phyloP scores from a whole-genome alignment of 2,329 filamentous ascomycete genomes.

The Scytalidium sp. region DNA sequence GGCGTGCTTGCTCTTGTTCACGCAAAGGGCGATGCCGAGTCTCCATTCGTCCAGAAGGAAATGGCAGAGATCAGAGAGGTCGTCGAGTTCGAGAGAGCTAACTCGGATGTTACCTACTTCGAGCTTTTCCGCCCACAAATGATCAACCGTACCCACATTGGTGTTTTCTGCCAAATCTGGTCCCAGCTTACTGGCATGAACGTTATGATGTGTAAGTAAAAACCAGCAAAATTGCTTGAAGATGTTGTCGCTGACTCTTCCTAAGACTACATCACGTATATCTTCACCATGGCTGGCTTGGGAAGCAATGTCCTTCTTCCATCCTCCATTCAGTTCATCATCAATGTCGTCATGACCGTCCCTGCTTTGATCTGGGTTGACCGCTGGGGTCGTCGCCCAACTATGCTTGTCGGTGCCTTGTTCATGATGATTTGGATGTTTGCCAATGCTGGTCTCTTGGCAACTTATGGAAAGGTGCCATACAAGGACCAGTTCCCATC shows the following conservation, averaged over 20 bases:
- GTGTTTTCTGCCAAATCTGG: conserved; percentile 71
- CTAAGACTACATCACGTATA: conserved; percentile 38
- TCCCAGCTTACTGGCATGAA: conserved; percentile 76
- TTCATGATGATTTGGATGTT: conserved; percentile 31
- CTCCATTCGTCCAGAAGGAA: conserved; percentile 65
- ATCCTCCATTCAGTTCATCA: conserved; percentile 71
- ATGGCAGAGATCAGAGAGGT: conserved; percentile 70
- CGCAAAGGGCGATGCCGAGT: conserved; percentile 60
- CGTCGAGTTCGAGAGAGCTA: conserved; percentile 67
- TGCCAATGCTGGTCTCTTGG: conserved; percentile 40
- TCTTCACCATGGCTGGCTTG: conserved; percentile 70
- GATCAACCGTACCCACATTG: conserved; percentile 68
- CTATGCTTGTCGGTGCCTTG: conserved; percentile 57
- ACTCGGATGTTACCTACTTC: conserved; percentile 63
- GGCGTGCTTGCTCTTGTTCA: conserved; percentile 44
- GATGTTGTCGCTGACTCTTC: conserved; percentile 6
- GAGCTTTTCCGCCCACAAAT: conserved; percentile 69
- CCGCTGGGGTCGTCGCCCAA: conserved; percentile 68
- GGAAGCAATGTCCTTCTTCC: conserved; percentile 59
- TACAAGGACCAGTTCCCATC: conserved; percentile 31
- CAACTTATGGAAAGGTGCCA: conserved; percentile 33
- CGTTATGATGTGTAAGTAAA: conserved; percentile 66
- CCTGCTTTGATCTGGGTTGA: conserved; percentile 75
- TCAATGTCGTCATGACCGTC: conserved; percentile 78
- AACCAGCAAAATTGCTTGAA: conserved; percentile 32